phyloP scores from a whole-genome alignment of 352 stramenopile genomes.

The Globisporangium iwayamae region DNA sequence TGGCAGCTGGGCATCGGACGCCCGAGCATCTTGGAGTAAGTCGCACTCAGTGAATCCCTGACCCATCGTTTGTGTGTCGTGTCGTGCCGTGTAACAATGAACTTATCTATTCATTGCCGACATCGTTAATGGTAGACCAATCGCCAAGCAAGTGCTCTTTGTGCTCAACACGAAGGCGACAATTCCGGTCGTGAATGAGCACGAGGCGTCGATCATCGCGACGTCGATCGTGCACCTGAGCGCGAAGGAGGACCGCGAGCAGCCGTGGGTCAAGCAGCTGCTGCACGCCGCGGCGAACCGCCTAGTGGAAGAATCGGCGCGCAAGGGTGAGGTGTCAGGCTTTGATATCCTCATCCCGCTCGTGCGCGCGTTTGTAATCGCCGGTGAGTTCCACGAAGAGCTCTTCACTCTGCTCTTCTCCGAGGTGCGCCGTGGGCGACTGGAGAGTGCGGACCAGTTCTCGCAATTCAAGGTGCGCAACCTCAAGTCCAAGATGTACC shows the following conservation, averaged over 20 bases:
- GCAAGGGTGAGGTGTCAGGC: constrained; percentile 15
- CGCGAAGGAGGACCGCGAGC: constrained; percentile 40
- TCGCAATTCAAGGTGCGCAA: constrained; percentile 31
- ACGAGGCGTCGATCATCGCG: constrained; percentile 48
- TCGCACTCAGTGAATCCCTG: neutral
- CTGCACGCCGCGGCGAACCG: constrained; percentile 37
- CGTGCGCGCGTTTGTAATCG: constrained; percentile 44
- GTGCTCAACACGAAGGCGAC: constrained; percentile 24
- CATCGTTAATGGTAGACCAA: constrained; percentile 22
- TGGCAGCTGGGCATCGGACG: constrained; percentile 56
- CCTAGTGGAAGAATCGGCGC: constrained; percentile 25
- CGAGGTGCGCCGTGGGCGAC: constrained; percentile 31
- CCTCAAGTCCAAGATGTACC: constrained; percentile 53
- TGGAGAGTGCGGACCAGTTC: constrained; percentile 31
- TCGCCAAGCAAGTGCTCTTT: constrained; percentile 44
- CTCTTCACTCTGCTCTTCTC: constrained; percentile 43
- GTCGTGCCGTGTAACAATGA: no score
- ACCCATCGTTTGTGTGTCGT: neutral
- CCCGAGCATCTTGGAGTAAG: constrained; percentile 54
- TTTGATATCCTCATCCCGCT: constrained; percentile 43
- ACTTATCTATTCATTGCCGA: neutral
- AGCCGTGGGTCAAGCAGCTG: constrained; percentile 47
- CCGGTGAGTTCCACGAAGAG: constrained; percentile 50
- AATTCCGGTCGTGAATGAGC: constrained; percentile 27
- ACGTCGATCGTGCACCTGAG: constrained; percentile 44